Percentiles rank a stretch among this genome's conserved stretches.
Conservation (phyloP, 179 eudicot genomes). For the Patellifolia procumbens region DNA sequence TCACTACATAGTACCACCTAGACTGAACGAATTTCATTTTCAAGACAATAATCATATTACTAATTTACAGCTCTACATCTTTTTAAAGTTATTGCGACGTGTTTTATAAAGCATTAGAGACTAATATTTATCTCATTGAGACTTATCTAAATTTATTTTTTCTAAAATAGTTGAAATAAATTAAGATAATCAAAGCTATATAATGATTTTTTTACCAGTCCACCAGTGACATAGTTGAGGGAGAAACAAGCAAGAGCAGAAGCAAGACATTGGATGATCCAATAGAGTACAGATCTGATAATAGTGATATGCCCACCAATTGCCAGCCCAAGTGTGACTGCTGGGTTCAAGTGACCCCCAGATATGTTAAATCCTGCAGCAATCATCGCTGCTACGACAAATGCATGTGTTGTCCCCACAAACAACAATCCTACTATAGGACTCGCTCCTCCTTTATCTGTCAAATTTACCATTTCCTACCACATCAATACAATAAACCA, state of each 20-base stretch:
- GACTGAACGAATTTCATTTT: not conserved
- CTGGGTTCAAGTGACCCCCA: slow-evolving; percentile 92
- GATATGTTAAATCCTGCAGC: slow-evolving; percentile 79
- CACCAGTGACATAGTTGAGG: slow-evolving; percentile 76
- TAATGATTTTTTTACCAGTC: too few relatives aligned
- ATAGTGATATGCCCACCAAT: slow-evolving; percentile 83
- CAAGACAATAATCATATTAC: not conserved
- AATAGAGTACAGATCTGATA: slow-evolving; percentile 61
- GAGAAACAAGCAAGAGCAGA: slow-evolving; percentile 76
- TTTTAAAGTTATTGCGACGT: too few relatives aligned
- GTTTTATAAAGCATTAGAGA: too few relatives aligned
- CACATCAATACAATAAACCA: not conserved
- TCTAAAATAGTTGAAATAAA: not conserved
- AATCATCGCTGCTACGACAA: slow-evolving; percentile 83
- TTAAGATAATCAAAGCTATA: not conserved
- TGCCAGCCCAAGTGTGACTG: slow-evolving; percentile 76
- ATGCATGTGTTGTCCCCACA: slow-evolving; percentile 75
- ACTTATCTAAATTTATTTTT: too few relatives aligned
- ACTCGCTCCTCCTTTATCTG: slow-evolving; percentile 57
- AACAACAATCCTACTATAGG: slow-evolving; percentile 66
- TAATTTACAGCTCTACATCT: too few relatives aligned
- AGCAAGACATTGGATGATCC: slow-evolving; percentile 80
- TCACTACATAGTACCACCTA: not conserved
- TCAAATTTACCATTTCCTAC: not conserved
- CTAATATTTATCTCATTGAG: too few relatives aligned